Base-by-base conservation (phyloP, 495 filamentous ascomycete species). In the Penicillium malachiteum region DNA sequence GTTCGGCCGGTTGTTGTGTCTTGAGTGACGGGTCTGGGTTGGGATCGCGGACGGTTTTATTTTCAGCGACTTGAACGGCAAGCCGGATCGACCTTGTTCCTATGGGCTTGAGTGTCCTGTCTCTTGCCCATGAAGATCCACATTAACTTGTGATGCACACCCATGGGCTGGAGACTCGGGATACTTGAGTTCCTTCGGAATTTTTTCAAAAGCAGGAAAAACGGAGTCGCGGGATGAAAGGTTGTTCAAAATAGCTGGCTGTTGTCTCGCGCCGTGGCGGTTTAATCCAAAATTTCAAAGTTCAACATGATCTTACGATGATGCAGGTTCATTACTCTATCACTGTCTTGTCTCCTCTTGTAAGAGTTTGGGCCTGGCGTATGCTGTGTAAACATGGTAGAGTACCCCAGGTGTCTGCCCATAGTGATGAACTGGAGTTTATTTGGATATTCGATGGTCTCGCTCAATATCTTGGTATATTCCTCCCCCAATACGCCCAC, bases 241-340 rank as follows among this genome's bases (percentile, higher is more conserved):
- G 68, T 64, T 72, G 72, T 76, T 71, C 65, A 72, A 71, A 71
- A 67, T 76, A 75, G 73, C 72, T 74, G 71, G 71, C 69, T 71
- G 65, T 67, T 73, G 64, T 66, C 68, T 76, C 70, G 70, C 71
- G 67, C 73, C 72, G 72, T 78, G 75, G 75, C 75, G 73, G 69
- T 72, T 75, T 74, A 75, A 78, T 75, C 68, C 72, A 74, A 76
- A 71, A 67, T 70, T 71, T 70, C 62, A 68, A 70, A 68, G 68
- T 73, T 74, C 67, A 71, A 66, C 59, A 71, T 68, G 66, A 65
- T 69, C 62, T 67, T 65, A 71, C 63, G 60, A 67, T 65, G 54
- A 63, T 59, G 50, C 60, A 57, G 43, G 43, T 46, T 46, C 43
- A 46, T 46, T 46, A 46, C 43, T 46, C 18, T 46, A 46, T 46